Evolutionary conservation across 495 filamentous ascomycete species (phyloP), one percentile per base, ranked within the genome.

Genomic region (Friedmanniomyces simplex): DNA sequence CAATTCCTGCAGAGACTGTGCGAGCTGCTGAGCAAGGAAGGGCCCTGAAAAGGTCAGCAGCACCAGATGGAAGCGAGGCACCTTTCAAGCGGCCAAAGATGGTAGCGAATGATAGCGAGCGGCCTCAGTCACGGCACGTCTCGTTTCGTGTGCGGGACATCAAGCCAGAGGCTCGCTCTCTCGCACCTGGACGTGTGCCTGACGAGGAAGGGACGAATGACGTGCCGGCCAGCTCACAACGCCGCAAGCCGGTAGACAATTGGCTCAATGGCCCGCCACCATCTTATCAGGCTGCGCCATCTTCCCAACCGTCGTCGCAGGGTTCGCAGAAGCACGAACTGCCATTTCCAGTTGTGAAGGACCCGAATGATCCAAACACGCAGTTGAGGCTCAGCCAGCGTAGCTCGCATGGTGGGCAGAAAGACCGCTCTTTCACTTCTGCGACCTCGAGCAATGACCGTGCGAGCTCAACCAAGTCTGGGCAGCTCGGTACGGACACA

Each of bases 261-360:
- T 2, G 20, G 7, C 25, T 49, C 13, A 7, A 49, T 26, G 21
- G 4, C 6, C 46, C 46, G 6, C 50, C 26, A 37, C 60, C 59
- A 34, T 30, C 55, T 11, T 13, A 51, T 25, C 57, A 59, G 18
- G 50, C 55, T 21, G 26, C 66, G 56, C 57, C 61, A 25, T 67
- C 57, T 12, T 53, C 57, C 21, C 37, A 68, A 52, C 55, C 63
- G 36, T 64, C 55, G 14, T 69, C 68, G 18, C 71, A 71, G 54
- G 16, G 22, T 12, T 54, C 57, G 8, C 61, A 60, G 50, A 64
- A 30, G 18, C 71, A 72, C n/a, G 69, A 65, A 0, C 74, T 88
- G 22, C 74, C 73, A 16, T 95, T 88, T 62, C 79, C 86, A 1
- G 80, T 91, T 11, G 87, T 94, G 16, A 95, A 95, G 69, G 79